Conservation (phyloP, 1,284 basidiomycete species). For the Ganoderma sinense region DNA sequence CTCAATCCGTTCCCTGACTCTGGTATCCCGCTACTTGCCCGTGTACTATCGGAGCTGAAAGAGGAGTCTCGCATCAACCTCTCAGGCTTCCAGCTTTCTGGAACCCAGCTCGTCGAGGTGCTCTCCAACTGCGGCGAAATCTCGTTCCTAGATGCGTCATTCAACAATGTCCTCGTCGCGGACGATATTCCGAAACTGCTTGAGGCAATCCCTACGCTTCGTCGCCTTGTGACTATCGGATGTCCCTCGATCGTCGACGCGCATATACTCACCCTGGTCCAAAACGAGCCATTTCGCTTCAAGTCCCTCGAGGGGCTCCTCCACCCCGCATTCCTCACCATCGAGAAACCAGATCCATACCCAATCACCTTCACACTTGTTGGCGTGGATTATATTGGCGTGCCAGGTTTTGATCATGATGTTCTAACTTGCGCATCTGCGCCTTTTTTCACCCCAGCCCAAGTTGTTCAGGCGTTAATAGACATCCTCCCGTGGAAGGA, state of each 20-base stretch:
- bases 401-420: too few species aligned
- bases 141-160: slow-evolving; percentile 37
- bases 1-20: slow-evolving; percentile 37
- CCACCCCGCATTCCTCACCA: slow-evolving; percentile 33
- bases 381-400: too few species aligned
- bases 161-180: slow-evolving; percentile 28
- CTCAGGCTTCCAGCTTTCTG: slow-evolving; percentile 33
- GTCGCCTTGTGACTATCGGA: slow-evolving; percentile 38
- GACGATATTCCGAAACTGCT: slow-evolving; percentile 33
- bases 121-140: slow-evolving; percentile 24
- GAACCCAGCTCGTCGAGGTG: slow-evolving; percentile 31
- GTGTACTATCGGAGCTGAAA: slow-evolving; percentile 21
- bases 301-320: slow-evolving; percentile 37
- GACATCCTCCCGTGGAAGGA: slow-evolving; percentile 5
- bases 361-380: slow-evolving; percentile 19
- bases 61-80: slow-evolving; percentile 33
- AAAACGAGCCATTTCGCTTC: slow-evolving; percentile 34
- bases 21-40: slow-evolving; percentile 32
- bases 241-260: slow-evolving; percentile 33
- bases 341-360: not conserved
- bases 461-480: slow-evolving; percentile 12
- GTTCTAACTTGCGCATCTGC: not conserved
- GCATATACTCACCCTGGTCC: slow-evolving; percentile 34
- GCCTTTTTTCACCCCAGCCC: slow-evolving; percentile 16
- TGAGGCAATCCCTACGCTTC: slow-evolving; percentile 27